Evolutionary conservation across 164 flowering plant genomes (phyloP), one percentile per base, ranked within the genome.

Genomic region (Vitis cinerea): DNA sequence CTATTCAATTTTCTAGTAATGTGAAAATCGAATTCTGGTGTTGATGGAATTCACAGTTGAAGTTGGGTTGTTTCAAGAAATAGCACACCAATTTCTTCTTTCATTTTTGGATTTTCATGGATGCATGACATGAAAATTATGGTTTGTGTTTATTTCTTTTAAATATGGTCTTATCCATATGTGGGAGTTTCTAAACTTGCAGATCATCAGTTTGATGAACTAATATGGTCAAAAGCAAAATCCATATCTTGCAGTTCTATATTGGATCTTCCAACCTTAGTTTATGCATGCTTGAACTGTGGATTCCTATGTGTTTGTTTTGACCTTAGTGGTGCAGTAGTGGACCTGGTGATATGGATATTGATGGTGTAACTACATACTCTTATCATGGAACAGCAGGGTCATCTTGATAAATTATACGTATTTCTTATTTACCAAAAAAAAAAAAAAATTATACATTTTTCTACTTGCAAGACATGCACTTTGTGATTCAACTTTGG

Each of bases 11-110:
- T 37, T 37, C 44, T 37, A 37, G 4, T 37, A 37, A 37, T 0
- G 6, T 37, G 44, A 19, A 16, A 19, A 3, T 50, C 5, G 12
- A 27, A 13, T 27, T 4, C 17, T 62, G 49, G 9, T 44, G 51
- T 3, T 9, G 47, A 13, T 23, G 19, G 27, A 64, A 50, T 23
- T 50, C 4, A 14, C 10, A 12, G 6, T 23, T 50, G 47, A 11
- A 30, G 67, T 64, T 64, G 58, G n/a, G 31, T 64, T 51, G 37
- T 50, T 50, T 64, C n/a, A 27, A 64, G 57, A 17, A 13, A 10
- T 1, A 51, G 11, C 29, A 17, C 2, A 12, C 27, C 2, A 5
- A 8, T 59, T 27, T 14, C 13, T 52, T 15, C 8, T 56, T 51
- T 19, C 11, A 47, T 49, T 48, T 11, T n/a, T 48, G 51, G 55